Evolutionary conservation across 352 stramenopile genomes (phyloP), one percentile per base, ranked within the genome.

Genomic region (Phytopythium boreale): DNA sequence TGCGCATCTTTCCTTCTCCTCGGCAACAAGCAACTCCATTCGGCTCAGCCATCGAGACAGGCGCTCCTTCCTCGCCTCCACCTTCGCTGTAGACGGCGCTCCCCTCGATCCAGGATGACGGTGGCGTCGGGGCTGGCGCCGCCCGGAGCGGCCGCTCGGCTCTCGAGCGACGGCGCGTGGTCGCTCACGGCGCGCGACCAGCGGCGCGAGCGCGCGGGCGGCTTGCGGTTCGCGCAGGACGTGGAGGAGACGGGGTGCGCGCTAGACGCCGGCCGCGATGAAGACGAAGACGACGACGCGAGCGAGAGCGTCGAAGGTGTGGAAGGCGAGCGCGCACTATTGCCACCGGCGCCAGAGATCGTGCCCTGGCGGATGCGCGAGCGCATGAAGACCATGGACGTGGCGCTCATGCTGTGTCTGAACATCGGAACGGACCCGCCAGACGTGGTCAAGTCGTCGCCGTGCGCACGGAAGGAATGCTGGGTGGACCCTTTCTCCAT

Each of bases 401-500:
- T 99, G 20, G 97, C 89, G 41, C 82, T 99, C 7, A 92, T 99
- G 51, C 75, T 99, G 39, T 99, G 97, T 66, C 82, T 99, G 8
- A 99, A 99, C 72, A 98, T 99, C 62, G 96, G 96, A 1, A 99
- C 96, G 19, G 97, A 99, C 75, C 97, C 97, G 24, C 97, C 97
- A 0, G 98, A 99, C 68, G 79, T 99, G n/a, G 84, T 97, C 51
- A 98, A 98, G 70, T 84, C 97, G n/a, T 91, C 87, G 41, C 96
- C 97, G 10, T 99, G 96, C 70, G 97, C 97, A 20, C 89, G 95
- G 43, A 94, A 99, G 59, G 96, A 99, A 76, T 99, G 96, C 75
- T 99, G 97, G 97, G 93, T 99, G 59, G 97, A 99, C 65, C 97
- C 97, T 14, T 97, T 95, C 29, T 92, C 81, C 14, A 97, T 98